Conservation (phyloP, 805 yeast genomes). For the Myxozyma nipponensis region DNA sequence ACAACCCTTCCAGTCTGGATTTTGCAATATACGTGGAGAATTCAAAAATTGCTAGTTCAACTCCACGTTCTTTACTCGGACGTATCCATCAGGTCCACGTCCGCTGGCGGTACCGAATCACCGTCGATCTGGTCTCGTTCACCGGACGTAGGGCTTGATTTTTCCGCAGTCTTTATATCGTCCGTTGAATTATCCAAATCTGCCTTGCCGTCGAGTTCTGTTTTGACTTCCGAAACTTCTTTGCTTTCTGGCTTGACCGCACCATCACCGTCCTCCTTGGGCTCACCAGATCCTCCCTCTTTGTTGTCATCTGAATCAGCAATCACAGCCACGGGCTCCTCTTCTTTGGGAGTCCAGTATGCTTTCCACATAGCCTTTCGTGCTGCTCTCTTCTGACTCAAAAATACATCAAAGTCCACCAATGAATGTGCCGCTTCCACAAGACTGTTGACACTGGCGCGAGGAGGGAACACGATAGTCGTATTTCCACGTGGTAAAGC, state of each 20-base stretch:
- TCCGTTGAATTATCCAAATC: neutral
- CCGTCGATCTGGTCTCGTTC: too few species aligned
- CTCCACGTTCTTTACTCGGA: too few species aligned
- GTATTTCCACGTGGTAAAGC: slow-evolving; percentile 12
- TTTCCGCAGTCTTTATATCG: neutral
- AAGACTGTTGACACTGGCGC: slow-evolving; percentile 7
- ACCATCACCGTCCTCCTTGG: neutral
- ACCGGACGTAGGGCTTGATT: too few species aligned
- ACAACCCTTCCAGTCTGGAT: too few species aligned
- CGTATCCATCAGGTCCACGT: too few species aligned
- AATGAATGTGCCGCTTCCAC: slow-evolving; percentile 31
- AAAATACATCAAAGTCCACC: slow-evolving; percentile 31
- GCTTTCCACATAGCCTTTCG: slow-evolving; percentile 35
- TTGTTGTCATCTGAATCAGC: neutral
- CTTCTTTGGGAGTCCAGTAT: slow-evolving; percentile 34
- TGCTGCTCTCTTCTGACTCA: slow-evolving; percentile 32
- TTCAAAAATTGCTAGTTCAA: too few species aligned
- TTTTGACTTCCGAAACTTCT: too few species aligned
- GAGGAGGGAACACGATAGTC: neutral
- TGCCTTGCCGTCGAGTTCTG: too few species aligned
- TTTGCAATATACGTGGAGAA: too few species aligned
- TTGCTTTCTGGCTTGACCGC: too few species aligned
- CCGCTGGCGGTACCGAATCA: too few species aligned
- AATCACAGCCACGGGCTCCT: neutral
- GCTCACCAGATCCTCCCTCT: neutral